A percentile compares a stretch with the other conserved stretches of the same genome.
phyloP scores from a whole-genome alignment of 2,329 filamentous ascomycete genomes.

The Botrytis byssoidea region DNA sequence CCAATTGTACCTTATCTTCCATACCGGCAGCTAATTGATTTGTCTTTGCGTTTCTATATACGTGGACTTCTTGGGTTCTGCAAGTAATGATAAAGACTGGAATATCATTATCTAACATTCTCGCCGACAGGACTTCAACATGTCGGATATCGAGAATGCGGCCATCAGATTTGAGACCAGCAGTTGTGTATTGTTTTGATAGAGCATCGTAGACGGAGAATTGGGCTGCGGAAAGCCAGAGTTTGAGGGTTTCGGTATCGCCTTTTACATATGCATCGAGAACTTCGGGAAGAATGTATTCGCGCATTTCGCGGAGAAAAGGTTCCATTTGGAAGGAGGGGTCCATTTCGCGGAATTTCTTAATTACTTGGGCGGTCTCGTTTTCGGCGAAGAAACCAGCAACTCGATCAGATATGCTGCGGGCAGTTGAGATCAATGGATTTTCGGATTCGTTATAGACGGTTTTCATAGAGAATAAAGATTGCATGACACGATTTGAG shows the following conservation, averaged over 20 bases:
- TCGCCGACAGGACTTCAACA: conserved; percentile 81
- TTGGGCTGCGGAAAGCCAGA: conserved; percentile 95
- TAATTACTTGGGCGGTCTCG: conserved; percentile 95
- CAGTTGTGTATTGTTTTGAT: conserved; percentile 91
- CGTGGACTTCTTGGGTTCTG: conserved; percentile 95
- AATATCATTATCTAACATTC: conserved; percentile 80
- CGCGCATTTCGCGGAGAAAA: conserved; percentile 90
- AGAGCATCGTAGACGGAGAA: conserved; percentile 97
- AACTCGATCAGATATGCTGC: conserved; percentile 89
- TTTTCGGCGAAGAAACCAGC: conserved; percentile 98
- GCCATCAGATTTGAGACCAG: conserved; percentile 90
- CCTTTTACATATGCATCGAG: conserved; percentile 98
- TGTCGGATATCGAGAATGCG: conserved; percentile 92
- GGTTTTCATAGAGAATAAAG: conserved; percentile 79
- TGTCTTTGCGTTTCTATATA: conserved; percentile 90
- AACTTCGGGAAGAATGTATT: conserved; percentile 97
- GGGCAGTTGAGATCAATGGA: conserved; percentile 82
- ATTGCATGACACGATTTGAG: conserved; percentile 82
- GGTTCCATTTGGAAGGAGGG: conserved; percentile 92
- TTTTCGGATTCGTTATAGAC: conserved; percentile 97
- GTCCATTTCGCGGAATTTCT: conserved; percentile 96
- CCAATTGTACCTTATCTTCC: conserved; percentile 98
- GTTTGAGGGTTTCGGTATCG: conserved; percentile 82
- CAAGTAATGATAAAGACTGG: conserved; percentile 97
- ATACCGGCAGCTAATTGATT: conserved; percentile 89